Percentiles rank a stretch among this genome's conserved stretches.
Evolutionary conservation across 257 asterid species (phyloP).

Genomic region (Nicotiana attenuata): DNA sequence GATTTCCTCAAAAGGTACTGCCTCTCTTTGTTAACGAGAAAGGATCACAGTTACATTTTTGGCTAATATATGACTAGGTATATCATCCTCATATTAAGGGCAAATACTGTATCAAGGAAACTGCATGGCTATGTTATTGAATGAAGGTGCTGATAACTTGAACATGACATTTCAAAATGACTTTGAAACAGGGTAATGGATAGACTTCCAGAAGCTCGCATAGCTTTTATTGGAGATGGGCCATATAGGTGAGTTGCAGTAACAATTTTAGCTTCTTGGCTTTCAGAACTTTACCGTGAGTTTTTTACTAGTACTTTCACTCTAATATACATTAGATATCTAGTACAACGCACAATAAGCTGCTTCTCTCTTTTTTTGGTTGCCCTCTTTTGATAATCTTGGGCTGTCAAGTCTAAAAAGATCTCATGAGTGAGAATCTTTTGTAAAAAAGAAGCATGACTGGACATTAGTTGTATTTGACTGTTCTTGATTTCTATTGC

Average conservation of each 20-base stretch:
- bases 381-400: not conserved
- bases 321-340: not conserved
- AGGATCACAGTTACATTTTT: not conserved
- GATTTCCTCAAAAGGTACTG: slow-evolving; percentile 75
- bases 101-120: not conserved
- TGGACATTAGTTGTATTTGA: not conserved
- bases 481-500: not conserved
- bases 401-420: not conserved
- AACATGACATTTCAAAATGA: slow-evolving; percentile 12
- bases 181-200: slow-evolving; percentile 81
- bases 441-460: not conserved
- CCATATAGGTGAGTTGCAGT: slow-evolving; percentile 68
- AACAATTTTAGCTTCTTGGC: not conserved
- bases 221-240: slow-evolving; percentile 90
- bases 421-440: not conserved
- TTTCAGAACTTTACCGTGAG: not conserved
- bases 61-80: not conserved
- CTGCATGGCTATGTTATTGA: not conserved
- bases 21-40: slow-evolving; percentile 11
- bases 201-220: slow-evolving; percentile 76
- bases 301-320: not conserved
- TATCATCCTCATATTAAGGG: not conserved
- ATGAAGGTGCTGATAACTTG: not conserved
- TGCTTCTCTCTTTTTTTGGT: not conserved
- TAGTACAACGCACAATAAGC: not conserved